Conservation (phyloP, 768 basidiomycete genomes). For the Tulasnella sp. region DNA sequence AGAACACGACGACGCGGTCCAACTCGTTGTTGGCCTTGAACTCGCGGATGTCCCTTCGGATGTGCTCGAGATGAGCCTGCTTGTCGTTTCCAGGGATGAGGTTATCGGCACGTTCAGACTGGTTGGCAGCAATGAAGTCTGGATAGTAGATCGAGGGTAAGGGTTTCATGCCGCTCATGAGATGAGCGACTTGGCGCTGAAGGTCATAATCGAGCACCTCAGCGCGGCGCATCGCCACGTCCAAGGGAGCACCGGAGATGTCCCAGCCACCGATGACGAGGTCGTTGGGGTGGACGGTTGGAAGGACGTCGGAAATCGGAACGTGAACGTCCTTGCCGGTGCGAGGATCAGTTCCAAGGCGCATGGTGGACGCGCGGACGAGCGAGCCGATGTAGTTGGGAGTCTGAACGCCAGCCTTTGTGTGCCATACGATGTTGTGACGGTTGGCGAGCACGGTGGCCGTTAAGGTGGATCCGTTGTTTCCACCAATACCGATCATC, state of each 20-base stretch:
- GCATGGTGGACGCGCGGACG: conserved; percentile 89
- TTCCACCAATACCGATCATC: conserved; percentile 95
- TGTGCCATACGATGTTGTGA: conserved; percentile 89
- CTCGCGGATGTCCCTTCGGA: conserved; percentile 84
- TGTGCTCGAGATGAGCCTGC: conserved; percentile 79
- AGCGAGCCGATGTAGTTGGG: conserved; percentile 98
- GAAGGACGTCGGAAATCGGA: conserved; percentile 84
- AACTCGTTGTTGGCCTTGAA: conserved; percentile 79
- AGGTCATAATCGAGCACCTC: conserved; percentile 93
- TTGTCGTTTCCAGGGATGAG: conserved; percentile 78
- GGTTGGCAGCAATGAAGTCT: conserved; percentile 96
- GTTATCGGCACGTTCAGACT: conserved; percentile 92
- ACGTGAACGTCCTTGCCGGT: conserved; percentile 86
- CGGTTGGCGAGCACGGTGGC: conserved; percentile 95
- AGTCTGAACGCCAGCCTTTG: conserved; percentile 80
- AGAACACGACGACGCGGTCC: conserved; percentile 87
- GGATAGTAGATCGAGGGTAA: conserved; percentile 95
- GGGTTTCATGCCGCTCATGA: conserved; percentile 71
- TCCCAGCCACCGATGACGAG: conserved; percentile 98
- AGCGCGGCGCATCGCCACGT: conserved; percentile 87
- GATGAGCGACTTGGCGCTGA: conserved; percentile 84
- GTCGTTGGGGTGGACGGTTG: conserved; percentile 98
- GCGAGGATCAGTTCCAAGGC: conserved; percentile 68
- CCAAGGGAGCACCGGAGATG: conserved; percentile 74
- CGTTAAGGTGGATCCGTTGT: conserved; percentile 90